A percentile compares a stretch with the other conserved stretches of the same genome.
phyloP scores from a whole-genome alignment of 2,329 filamentous ascomycete genomes.

The Stemphylium beticola region DNA sequence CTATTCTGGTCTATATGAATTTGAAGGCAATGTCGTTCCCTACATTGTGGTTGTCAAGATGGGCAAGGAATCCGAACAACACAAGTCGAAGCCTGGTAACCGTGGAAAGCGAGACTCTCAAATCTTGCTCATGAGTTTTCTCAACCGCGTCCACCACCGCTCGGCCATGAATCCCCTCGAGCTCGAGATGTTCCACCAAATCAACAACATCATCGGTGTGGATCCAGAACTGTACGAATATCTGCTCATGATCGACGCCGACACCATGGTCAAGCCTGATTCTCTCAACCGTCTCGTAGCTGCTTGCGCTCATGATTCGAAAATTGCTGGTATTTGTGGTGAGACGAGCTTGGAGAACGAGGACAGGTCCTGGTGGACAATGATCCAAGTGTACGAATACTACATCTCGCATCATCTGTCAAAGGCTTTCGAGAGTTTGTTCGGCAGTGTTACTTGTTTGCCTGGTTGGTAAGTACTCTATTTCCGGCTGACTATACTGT shows the following conservation, averaged over 20 bases:
- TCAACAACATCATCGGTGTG: conserved; percentile 98
- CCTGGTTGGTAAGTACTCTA: conserved; percentile 84
- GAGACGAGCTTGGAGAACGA: conserved; percentile 97
- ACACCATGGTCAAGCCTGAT: conserved; percentile 92
- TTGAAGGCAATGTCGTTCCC: conserved; percentile 94
- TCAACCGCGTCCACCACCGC: conserved; percentile 96
- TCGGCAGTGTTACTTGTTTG: conserved; percentile 97
- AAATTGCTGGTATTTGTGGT: conserved; percentile 96
- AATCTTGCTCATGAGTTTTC: conserved; percentile 93
- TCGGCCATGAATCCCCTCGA: conserved; percentile 94
- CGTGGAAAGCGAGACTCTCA: conserved; percentile 98
- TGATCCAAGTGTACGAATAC: conserved; percentile 99
- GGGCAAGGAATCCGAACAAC: conserved; percentile 93
- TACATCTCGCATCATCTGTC: conserved; percentile 97
- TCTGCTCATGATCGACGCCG: conserved; percentile 94
- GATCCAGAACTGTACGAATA: conserved; percentile 98
- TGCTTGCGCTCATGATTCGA: conserved; percentile 89
- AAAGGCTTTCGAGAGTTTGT: conserved; percentile 97
- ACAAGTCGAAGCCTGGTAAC: conserved; percentile 91
- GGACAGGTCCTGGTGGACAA: conserved; percentile 95
- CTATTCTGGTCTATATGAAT: conserved; percentile 97
- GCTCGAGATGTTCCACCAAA: conserved; percentile 97
- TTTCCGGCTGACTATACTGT: background rate
- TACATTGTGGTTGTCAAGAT: conserved; percentile 97
- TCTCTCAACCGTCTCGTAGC: conserved; percentile 91